These are phyloP conservation scores for Chaetomium globosum DNA, from an alignment of 2,329 filamentous ascomycete genomes.

Conservation along the genomic window DNA sequence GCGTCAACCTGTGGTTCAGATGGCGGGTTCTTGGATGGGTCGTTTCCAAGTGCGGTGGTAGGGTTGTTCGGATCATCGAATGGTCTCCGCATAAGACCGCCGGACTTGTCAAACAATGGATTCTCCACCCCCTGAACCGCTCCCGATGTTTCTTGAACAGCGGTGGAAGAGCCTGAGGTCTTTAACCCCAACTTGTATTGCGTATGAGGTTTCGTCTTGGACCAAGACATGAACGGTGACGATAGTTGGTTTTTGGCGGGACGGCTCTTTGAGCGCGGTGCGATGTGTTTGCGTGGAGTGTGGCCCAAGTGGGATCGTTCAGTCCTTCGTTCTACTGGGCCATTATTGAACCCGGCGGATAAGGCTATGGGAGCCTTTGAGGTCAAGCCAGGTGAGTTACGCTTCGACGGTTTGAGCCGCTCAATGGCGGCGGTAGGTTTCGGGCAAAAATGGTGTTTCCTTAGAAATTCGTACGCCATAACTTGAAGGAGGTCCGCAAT, in stretches of 20 bases:
- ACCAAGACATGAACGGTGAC: slow-evolving; percentile 46
- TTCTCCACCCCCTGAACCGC: neutral
- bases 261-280: neutral
- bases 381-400: neutral
- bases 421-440: slow-evolving; percentile 39
- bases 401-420: slow-evolving; percentile 18
- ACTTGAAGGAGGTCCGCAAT: slow-evolving; percentile 68
- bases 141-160: neutral
- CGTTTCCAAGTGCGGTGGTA: neutral
- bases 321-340: neutral
- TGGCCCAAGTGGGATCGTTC: neutral
- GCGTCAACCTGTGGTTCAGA: neutral
- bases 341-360: neutral
- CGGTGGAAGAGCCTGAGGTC: slow-evolving; percentile 1
- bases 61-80: slow-evolving; percentile 45
- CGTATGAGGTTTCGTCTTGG: slow-evolving; percentile 40
- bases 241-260: slow-evolving; percentile 20
- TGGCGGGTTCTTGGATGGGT: too few relatives aligned
- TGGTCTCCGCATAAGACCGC: slow-evolving; percentile 49
- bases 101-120: slow-evolving; percentile 46
- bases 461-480: slow-evolving; percentile 74
- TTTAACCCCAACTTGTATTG: slow-evolving; percentile 37
- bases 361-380: neutral
- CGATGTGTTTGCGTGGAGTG: slow-evolving; percentile 14
- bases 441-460: slow-evolving; percentile 69